Evolutionary conservation across 208 protist genomes (phyloP), one percentile per base, ranked within the genome.

Genomic region (Crithidia mellificae): DNA sequence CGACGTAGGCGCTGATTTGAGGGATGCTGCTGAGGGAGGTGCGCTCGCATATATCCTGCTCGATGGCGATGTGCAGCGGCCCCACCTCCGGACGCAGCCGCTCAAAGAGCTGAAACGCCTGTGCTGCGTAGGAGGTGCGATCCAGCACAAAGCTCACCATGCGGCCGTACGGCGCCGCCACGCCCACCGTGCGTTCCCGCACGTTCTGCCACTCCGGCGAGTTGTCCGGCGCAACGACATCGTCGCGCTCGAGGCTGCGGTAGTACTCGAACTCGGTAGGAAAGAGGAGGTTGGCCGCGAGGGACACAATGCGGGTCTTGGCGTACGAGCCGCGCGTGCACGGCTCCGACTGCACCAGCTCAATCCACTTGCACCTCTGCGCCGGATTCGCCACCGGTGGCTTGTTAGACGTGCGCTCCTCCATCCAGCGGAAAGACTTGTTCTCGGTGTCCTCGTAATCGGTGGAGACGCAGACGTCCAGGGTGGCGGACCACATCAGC

Each of bases 321-420:
- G 53, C 64, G 11, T 27, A 6, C 1, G 24, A 6, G 20, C 64
- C 53, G 53, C 64, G 64, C 6, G 32, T 46, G 43, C 53, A 59
- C 2, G 53, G 36, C 30, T 70, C 64, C 2, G 64, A 70, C 41
- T 46, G 64, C 6, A 62, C 17, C 34, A 70, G 43, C 53, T 62
- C 53, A 1, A 70, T 14, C 64, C 64, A 70, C 30, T 6, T 11
- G 15, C 20, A 44, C 38, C 19, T 6, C 6, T 62, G 41, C 0
- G 2, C 2, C 27, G 2, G 29, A 32, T 17, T 30, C 11, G 58
- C 2, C 44, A 19, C 29, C 12, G 17, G 51, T 41, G 30, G 39
- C 64, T 36, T n/a, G 20, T 2, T 6, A 4, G n/a, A 51, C 2
- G 22, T 46, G 9, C 54, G 53, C 30, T 70, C 64, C 64, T 61